Base-by-base conservation (phyloP, 225 moss, liverwort and hornwort species). In the Anthoceros angustus region DNA sequence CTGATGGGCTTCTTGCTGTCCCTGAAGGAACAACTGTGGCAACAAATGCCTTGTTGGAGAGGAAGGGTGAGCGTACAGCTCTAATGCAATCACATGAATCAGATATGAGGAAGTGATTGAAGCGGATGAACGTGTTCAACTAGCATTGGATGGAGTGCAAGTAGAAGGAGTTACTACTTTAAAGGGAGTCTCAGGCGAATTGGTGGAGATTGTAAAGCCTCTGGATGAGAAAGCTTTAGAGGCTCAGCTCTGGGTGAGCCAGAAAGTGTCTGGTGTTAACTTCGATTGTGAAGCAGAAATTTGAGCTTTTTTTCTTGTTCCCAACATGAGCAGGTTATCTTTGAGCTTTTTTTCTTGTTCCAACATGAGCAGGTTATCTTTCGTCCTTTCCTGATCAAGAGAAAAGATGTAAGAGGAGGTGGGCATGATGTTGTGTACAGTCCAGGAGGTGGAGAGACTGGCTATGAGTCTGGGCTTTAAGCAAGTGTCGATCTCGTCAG, bases 401-500 rank as follows among this genome's bases (percentile, higher is more conserved):
- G 45, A 16, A 46, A 2, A 16, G 16, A 2, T 46, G 45, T 46
- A 11, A 11, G 45, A 11, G 45, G 12, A 46, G 12, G 16, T 6
- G 16, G 11, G 11, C 45, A 46, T 46, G 45, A 46, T 11, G 11
- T 46, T 46, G 2, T 11, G 45, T 46, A 11, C 45, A 46, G 1
- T 11, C 1, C 69, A 83, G 81, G 80, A 70, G 32, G 98, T 89
- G 16, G 92, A 89, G 41, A 80, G 72, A 1, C 76, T 98, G 11
- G 92, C 98, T 12, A 78, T 76, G 61, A 49, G 38, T 18, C 68
- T 92, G 72, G 98, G 98, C 68, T 98, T 98, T 66, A 87, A 81
- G 74, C 98, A 98, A 73, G 98, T 98, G 18, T 98, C 98, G 24
- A 84, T 86, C 42, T 98, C 98, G 39, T 98, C 98, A 46, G 84